These are phyloP conservation scores for Allantophomopsis cytisporea DNA, from an alignment of 2,329 filamentous ascomycete genomes.

Conservation along the genomic window DNA sequence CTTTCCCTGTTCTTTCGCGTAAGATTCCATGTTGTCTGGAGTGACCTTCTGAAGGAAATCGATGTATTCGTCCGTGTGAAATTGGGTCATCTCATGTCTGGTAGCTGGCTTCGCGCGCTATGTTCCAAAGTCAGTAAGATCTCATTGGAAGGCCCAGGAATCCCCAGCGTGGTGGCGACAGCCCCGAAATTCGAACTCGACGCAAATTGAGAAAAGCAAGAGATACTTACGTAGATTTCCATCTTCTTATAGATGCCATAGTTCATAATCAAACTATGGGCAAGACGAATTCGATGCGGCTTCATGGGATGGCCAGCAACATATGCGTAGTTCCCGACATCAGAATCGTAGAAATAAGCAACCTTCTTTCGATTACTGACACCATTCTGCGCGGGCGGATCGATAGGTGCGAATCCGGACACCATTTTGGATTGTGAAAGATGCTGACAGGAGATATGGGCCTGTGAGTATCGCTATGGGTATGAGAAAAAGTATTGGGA, in stretches of 20 bases:
- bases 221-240: slow-evolving; percentile 75
- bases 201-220: background rate
- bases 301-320: slow-evolving; percentile 98
- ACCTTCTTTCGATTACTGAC: slow-evolving; percentile 61
- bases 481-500: too few species aligned
- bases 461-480: slow-evolving; percentile 1
- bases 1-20: slow-evolving; percentile 77
- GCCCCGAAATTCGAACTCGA: background rate
- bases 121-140: background rate
- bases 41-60: slow-evolving; percentile 92
- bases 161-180: background rate
- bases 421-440: slow-evolving; percentile 9
- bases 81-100: slow-evolving; percentile 80
- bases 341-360: slow-evolving; percentile 96
- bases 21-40: slow-evolving; percentile 95
- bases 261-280: slow-evolving; percentile 90
- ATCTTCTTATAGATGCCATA: slow-evolving; percentile 95
- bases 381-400: slow-evolving; percentile 33
- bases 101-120: slow-evolving; percentile 78
- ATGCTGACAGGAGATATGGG: background rate
- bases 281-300: slow-evolving; percentile 86
- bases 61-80: slow-evolving; percentile 91
- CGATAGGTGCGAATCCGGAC: slow-evolving; percentile 33
- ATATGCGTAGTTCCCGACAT: slow-evolving; percentile 97
- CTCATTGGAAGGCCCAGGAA: background rate